Evolutionary conservation across 768 basidiomycete genomes (phyloP), one percentile per base, ranked within the genome.

Genomic region (Boletus insuetus): DNA sequence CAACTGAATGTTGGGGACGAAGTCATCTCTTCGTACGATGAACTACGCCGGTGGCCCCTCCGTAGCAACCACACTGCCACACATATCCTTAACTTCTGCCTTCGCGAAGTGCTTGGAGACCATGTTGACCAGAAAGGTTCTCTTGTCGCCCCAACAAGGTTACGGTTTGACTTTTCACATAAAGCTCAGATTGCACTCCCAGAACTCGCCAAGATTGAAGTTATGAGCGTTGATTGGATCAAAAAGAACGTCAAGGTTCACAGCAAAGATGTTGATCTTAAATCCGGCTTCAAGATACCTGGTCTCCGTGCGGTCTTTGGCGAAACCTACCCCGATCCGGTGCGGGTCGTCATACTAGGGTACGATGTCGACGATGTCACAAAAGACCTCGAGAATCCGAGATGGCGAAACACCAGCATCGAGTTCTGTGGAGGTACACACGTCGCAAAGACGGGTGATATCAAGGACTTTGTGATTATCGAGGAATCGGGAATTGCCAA

Each of bases 391-490:
- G 82, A 87, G 64, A 95, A 94, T 71, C 85, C 88, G 4, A 92
- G 88, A 73, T 99, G 97, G 97, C 77, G 90, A 45, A 75, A 73
- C 29, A 97, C 96, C 12, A 94, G 91, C 70, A 83, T 97, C 58
- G 97, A 99, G 74, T 96, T 99, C 69, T 99, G 97, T 69, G 97
- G 97, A 73, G 97, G 97, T 72, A 99, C 97, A 84, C 97, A 99
- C 69, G 97, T 99, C 51, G 82, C 84, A n/a, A 91, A 87, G 74
- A 99, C 97, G 0, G 93, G 95, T 17, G 93, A 95, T 64, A 98
- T 99, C 80, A 95, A 96, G 73, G 89, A 93, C 68, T 89, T 99
- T 69, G 87, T 95, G 29, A 89, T 99, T 58, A 87, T 83, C 6
- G 97, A 98, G 65, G 97, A 98, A 71, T 91, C 91, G 5, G 95